These are phyloP conservation scores for Phytophthora foliorum DNA, from an alignment of 352 stramenopile genomes.

Conservation along the genomic window DNA sequence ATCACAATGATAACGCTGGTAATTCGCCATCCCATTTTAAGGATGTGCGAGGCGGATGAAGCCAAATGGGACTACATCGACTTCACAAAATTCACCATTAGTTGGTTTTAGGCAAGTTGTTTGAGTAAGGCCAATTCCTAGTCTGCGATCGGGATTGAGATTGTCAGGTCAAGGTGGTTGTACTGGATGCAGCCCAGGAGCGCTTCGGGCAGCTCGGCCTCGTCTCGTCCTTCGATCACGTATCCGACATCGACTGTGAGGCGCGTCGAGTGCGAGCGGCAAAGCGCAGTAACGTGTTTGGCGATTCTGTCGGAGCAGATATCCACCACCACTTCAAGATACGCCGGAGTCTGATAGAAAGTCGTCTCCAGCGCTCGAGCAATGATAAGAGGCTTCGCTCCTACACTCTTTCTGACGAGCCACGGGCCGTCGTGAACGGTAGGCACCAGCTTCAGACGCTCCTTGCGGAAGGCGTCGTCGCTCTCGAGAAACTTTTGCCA, in stretches of 20 bases:
- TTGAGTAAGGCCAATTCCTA: slow-evolving; percentile 1
- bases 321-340: slow-evolving; percentile 84
- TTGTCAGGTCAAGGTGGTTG: slow-evolving; percentile 74
- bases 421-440: slow-evolving; percentile 82
- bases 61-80: not conserved
- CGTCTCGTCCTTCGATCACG: slow-evolving; percentile 76
- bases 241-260: slow-evolving; percentile 86
- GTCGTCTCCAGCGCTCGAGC: slow-evolving; percentile 67
- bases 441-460: slow-evolving; percentile 85
- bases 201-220: slow-evolving; percentile 80
- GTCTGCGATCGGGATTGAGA: slow-evolving; percentile 61
- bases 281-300: slow-evolving; percentile 83
- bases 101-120: not conserved
- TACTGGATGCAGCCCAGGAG: slow-evolving; percentile 86
- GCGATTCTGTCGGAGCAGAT: slow-evolving; percentile 80
- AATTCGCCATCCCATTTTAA: not conserved
- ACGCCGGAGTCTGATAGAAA: slow-evolving; percentile 69
- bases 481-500: slow-evolving; percentile 74
- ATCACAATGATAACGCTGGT: no score
- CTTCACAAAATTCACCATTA: slow-evolving; percentile 32
- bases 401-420: slow-evolving; percentile 86
- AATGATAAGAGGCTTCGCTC: slow-evolving; percentile 82
- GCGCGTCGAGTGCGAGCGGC: slow-evolving; percentile 67
- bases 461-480: slow-evolving; percentile 76
- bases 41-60: not conserved